Conservation (phyloP, 1,284 basidiomycete genomes). For the Golubevia sp. region DNA sequence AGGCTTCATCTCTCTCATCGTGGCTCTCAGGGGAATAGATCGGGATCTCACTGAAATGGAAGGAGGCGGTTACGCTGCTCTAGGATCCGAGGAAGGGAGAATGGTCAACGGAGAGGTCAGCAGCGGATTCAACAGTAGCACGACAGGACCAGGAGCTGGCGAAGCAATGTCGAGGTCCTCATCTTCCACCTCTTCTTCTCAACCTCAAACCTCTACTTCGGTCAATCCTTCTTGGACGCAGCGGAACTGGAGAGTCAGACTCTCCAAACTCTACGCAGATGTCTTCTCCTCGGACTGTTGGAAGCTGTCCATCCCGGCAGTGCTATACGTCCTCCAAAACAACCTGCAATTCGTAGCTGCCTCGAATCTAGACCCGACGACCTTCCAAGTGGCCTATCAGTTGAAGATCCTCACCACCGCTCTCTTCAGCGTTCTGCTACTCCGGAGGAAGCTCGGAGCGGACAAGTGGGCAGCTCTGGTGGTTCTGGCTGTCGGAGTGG, state of each 20-base stretch:
- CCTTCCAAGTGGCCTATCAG: slow-evolving; percentile 73
- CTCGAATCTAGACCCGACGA: slow-evolving; percentile 88
- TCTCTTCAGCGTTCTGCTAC: slow-evolving; percentile 84
- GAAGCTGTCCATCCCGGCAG: slow-evolving; percentile 93
- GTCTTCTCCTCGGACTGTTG: slow-evolving; percentile 77
- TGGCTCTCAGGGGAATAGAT: slow-evolving; percentile 64
- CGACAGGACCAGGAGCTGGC: no score
- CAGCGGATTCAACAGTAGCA: no score
- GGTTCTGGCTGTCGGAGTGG: slow-evolving; percentile 86
- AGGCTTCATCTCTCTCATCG: slow-evolving; percentile 78
- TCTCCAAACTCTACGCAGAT: slow-evolving; percentile 43
- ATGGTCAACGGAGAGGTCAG: no score
- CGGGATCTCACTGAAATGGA: neutral
- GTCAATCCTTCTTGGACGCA: slow-evolving; percentile 55
- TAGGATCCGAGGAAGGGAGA: no score
- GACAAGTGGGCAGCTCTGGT: slow-evolving; percentile 83
- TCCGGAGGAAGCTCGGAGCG: slow-evolving; percentile 77
- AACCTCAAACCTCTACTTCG: neutral
- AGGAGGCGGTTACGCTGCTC: neutral
- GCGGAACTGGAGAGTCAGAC: no score
- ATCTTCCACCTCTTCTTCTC: neutral
- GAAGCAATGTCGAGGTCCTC: no score
- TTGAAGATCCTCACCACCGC: slow-evolving; percentile 89
- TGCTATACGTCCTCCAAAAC: slow-evolving; percentile 86
- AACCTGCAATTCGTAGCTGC: slow-evolving; percentile 93